Evolutionary conservation across 495 filamentous ascomycete genomes (phyloP).

Genomic region (Penicillium malachiteum): DNA sequence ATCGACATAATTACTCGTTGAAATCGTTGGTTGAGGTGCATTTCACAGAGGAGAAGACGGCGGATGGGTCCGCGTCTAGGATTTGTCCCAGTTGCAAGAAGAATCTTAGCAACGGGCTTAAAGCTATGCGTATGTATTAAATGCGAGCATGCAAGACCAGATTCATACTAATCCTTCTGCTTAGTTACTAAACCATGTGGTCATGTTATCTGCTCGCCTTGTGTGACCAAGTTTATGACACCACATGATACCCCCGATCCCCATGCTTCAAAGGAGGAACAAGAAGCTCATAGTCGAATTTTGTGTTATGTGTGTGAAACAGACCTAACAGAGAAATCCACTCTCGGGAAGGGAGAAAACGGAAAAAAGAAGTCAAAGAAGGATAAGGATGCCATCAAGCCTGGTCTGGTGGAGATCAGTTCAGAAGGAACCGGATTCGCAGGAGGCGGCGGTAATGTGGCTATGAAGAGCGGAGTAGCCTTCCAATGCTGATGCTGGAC

Average conservation of each 20-base stretch:
- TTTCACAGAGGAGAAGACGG: slow-evolving; percentile 69
- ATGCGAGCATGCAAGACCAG: background rate
- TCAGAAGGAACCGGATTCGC: slow-evolving; percentile 94
- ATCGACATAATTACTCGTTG: slow-evolving; percentile 75
- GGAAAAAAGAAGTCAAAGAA: slow-evolving; percentile 45
- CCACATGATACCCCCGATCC: slow-evolving; percentile 60
- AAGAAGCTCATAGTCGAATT: slow-evolving; percentile 44
- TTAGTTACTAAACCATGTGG: slow-evolving; percentile 86
- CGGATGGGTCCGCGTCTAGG: slow-evolving; percentile 53
- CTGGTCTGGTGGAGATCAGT: slow-evolving; percentile 80
- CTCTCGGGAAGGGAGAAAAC: slow-evolving; percentile 7
- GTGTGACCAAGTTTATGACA: slow-evolving; percentile 84
- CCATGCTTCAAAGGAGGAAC: slow-evolving; percentile 57
- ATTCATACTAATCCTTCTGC: background rate
- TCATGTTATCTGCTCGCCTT: slow-evolving; percentile 88
- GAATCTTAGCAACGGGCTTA: slow-evolving; percentile 74
- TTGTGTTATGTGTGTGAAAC: slow-evolving; percentile 88
- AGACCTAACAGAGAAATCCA: slow-evolving; percentile 53
- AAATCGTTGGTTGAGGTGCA: slow-evolving; percentile 76
- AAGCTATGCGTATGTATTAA: slow-evolving; percentile 62
- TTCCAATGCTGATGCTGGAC: slow-evolving; percentile 68
- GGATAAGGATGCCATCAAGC: slow-evolving; percentile 51
- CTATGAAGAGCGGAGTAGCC: slow-evolving; percentile 73
- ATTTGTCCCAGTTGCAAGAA: slow-evolving; percentile 91
- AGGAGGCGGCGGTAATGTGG: slow-evolving; percentile 76